A percentile compares a stretch with the other conserved stretches of the same genome.
Conservation (phyloP, 768 basidiomycete genomes). For the Termitomyces sp. region DNA sequence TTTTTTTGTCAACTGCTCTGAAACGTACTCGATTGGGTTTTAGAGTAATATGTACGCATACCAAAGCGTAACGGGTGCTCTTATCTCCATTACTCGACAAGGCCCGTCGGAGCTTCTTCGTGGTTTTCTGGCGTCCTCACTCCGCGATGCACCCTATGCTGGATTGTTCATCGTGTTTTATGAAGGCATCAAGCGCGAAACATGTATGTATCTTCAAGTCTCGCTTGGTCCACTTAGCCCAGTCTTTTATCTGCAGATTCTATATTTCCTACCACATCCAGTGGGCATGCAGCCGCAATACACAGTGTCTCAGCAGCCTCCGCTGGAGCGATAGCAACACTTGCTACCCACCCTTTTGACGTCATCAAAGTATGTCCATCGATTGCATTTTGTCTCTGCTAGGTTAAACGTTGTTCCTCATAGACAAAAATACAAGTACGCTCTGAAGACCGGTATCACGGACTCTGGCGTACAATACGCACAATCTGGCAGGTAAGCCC, state of each 20-base stretch:
- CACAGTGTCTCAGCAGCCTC: slow-evolving; percentile 71
- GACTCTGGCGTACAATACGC: slow-evolving; percentile 59
- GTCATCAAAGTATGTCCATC: slow-evolving; percentile 73
- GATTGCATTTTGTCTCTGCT: background rate
- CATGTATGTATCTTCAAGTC: slow-evolving; percentile 42
- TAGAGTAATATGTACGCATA: slow-evolving; percentile 83
- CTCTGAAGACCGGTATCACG: slow-evolving; percentile 71
- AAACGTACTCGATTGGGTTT: slow-evolving; percentile 5
- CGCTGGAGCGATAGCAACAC: slow-evolving; percentile 82
- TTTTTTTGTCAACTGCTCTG: background rate
- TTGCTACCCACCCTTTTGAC: slow-evolving; percentile 90
- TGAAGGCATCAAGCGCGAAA: slow-evolving; percentile 78
- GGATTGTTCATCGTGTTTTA: slow-evolving; percentile 88
- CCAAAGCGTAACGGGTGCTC: slow-evolving; percentile 54
- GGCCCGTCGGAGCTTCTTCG: slow-evolving; percentile 83
- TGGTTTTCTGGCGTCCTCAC: slow-evolving; percentile 82
- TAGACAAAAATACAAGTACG: slow-evolving; percentile 93
- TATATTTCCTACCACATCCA: slow-evolving; percentile 42
- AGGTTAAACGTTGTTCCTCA: background rate
- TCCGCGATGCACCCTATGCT: slow-evolving; percentile 94
- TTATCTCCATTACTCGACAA: slow-evolving; percentile 58
- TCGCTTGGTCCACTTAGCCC: slow-evolving; percentile 2
- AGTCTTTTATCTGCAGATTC: slow-evolving; percentile 29
- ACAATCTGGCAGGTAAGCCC: slow-evolving; percentile 65
- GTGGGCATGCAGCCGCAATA: slow-evolving; percentile 46